Evolutionary conservation across 176 grass and related monocot genomes (phyloP), one percentile per base, ranked within the genome.

Genomic region (Pharus latifolius): DNA sequence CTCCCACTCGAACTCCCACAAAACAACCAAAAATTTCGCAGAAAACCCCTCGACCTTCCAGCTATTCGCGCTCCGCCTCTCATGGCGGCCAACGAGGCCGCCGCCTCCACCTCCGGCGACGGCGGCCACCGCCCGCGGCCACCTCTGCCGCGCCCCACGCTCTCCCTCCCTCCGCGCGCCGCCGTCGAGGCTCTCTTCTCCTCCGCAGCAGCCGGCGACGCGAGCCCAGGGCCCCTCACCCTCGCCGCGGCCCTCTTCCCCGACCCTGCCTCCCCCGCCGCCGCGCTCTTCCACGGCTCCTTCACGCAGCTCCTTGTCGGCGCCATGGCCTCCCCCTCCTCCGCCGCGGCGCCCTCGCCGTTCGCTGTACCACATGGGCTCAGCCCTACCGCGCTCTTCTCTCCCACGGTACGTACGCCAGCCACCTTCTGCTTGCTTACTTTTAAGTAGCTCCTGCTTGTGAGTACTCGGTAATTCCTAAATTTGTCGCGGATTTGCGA

Each of bases 251-350:
- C 69, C 44, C 55, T 79, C 78, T 90, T 90, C 74, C 78, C 74
- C 22, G 79, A 86, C 43, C 60, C 48, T 49, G 15, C 79, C 16
- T 85, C 79, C 22, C 62, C 83, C 45, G 69, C 80, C n/a, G n/a
- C n/a, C n/a, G n/a, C n/a, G n/a, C n/a, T n/a, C 64, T 91, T 85
- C 75, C 64, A 78, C 35, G 83, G 83, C 63, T 91, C 88, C 51
- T 91, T 91, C 65, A 86, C 78, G 6, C 83, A 91, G 79, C 83
- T 86, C 20, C 69, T 91, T 31, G 78, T 60, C 35, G 88, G 88
- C 54, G 79, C 88, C 48, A 91, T 86, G 47, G 72, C 61, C 28
- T 83, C 75, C 49, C 79, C 79, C 0, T 48, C 65, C 23, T 67
- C 73, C 50, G 20, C 63, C 34, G 29, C 70, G 55, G 15, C 63